Conservation (phyloP, 75 land plant genomes). For the Ceratopteris richardii region DNA sequence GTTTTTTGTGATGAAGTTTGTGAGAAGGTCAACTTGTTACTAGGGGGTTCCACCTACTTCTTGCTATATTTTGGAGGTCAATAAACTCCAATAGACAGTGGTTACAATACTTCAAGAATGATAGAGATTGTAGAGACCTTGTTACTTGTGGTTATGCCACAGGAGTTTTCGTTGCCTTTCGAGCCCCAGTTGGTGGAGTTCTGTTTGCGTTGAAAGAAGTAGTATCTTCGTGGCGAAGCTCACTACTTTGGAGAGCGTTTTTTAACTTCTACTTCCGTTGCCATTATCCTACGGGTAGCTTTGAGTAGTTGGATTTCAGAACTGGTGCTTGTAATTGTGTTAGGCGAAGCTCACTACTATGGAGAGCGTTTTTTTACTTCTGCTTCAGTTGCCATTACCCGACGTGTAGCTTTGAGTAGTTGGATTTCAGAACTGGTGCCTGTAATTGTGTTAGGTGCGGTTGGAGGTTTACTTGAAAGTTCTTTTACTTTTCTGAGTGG, state of each 20-base stretch:
- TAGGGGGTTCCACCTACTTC: too few relatives aligned
- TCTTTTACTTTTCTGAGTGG: conserved; percentile 22
- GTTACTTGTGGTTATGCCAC: too few relatives aligned
- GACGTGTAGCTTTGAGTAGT: conserved; percentile 47
- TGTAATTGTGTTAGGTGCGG: conserved; percentile 17
- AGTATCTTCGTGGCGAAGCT: too few relatives aligned
- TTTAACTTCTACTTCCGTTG: conserved; percentile 76
- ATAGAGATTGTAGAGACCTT: too few relatives aligned
- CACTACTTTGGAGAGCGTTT: conserved; percentile 87
- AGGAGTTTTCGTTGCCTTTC: too few relatives aligned
- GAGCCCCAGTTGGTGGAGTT: too few relatives aligned
- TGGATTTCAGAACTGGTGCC: conserved; percentile 32
- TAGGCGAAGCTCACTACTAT: conserved; percentile 79
- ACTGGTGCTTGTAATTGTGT: conserved; percentile 18
- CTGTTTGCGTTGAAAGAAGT: too few relatives aligned
- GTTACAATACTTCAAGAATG: too few relatives aligned
- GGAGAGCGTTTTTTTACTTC: conserved; percentile 90
- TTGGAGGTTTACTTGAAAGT: conserved; percentile 25
- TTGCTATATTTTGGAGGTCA: too few relatives aligned
- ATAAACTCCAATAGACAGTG: too few relatives aligned
- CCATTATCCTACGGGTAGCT: conserved; percentile 57
- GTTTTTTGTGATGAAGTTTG: too few relatives aligned
- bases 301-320: conserved; percentile 38
- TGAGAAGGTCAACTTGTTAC: too few relatives aligned
- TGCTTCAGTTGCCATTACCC: conserved; percentile 71